phyloP scores from a whole-genome alignment of 352 stramenopile genomes.

The Phytopythium sindhum region DNA sequence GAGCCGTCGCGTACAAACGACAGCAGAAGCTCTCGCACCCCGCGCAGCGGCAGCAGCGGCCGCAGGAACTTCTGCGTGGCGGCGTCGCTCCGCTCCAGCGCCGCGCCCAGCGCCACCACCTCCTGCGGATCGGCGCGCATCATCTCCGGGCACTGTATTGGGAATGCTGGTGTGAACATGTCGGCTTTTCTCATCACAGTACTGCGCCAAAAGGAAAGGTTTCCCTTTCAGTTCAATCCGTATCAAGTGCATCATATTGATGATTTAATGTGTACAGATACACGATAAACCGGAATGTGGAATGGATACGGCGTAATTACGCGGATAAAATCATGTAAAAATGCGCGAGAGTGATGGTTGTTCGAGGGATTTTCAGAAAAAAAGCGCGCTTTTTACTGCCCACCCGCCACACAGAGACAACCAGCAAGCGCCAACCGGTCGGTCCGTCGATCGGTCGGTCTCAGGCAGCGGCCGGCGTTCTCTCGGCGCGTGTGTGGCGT shows the following conservation, averaged over 20 bases:
- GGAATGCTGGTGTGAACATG: too few relatives aligned
- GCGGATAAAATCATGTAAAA: not conserved
- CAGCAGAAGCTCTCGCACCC: slow-evolving; percentile 69
- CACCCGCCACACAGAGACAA: slow-evolving; percentile 1
- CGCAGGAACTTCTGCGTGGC: slow-evolving; percentile 52
- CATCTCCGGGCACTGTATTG: too few relatives aligned
- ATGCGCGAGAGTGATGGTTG: not conserved
- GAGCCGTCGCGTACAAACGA: slow-evolving; percentile 60
- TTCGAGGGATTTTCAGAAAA: not conserved
- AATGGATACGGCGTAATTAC: not conserved
- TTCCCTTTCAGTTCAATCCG: not conserved
- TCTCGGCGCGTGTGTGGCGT: not conserved
- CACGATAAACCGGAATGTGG: not conserved
- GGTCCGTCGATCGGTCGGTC: not conserved
- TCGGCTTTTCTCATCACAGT: not conserved
- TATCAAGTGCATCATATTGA: not conserved
- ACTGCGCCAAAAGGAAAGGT: not conserved
- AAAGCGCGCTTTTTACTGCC: slow-evolving; percentile 2
- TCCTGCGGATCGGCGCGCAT: slow-evolving; percentile 21
- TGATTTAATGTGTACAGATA: not conserved
- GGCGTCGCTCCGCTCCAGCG: slow-evolving; percentile 39
- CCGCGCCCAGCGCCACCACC: slow-evolving; percentile 31
- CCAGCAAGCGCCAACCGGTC: not conserved
- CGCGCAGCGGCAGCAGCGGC: slow-evolving; percentile 49
- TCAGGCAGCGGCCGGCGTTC: not conserved